A percentile compares a stretch with the other conserved stretches of the same genome.
phyloP scores from a whole-genome alignment of 2,329 filamentous ascomycete genomes.

The Alternaria brassicae region DNA sequence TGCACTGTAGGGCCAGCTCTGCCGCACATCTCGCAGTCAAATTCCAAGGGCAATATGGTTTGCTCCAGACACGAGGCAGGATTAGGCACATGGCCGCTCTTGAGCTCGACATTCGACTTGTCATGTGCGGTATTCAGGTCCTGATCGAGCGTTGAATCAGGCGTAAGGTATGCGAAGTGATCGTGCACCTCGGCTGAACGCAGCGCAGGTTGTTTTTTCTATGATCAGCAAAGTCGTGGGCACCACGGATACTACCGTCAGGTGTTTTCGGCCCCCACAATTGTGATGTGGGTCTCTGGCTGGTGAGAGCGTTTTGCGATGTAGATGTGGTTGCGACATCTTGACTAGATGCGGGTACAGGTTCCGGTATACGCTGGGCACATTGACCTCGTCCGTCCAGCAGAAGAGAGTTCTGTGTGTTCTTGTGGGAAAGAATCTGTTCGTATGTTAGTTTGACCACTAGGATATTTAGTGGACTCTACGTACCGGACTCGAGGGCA shows the following conservation, averaged over 20 bases:
- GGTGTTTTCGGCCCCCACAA: neutral
- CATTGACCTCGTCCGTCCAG: neutral
- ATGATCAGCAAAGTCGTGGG: neutral
- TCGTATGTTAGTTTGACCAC: neutral
- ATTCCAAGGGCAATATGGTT: neutral
- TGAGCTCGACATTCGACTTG: neutral
- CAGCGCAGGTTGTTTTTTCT: neutral
- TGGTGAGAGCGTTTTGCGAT: neutral
- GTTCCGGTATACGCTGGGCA: neutral
- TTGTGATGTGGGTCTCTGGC: neutral
- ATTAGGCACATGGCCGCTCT: neutral
- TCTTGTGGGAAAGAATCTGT: neutral
- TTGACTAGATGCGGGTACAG: constrained; percentile 5
- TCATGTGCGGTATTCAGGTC: neutral
- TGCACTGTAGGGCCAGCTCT: neutral
- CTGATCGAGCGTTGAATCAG: neutral
- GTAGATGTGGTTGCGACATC: neutral
- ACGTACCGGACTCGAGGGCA: neutral
- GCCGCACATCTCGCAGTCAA: neutral
- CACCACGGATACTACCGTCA: neutral
- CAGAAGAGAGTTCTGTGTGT: neutral
- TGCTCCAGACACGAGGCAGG: neutral
- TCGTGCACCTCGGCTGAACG: neutral
- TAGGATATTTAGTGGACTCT: neutral
- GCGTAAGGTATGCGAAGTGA: constrained; percentile 2